Evolutionary conservation across 192 early-diverging fungal genomes (phyloP), one percentile per base, ranked within the genome.

Genomic region (Rhizophagus clarus): DNA sequence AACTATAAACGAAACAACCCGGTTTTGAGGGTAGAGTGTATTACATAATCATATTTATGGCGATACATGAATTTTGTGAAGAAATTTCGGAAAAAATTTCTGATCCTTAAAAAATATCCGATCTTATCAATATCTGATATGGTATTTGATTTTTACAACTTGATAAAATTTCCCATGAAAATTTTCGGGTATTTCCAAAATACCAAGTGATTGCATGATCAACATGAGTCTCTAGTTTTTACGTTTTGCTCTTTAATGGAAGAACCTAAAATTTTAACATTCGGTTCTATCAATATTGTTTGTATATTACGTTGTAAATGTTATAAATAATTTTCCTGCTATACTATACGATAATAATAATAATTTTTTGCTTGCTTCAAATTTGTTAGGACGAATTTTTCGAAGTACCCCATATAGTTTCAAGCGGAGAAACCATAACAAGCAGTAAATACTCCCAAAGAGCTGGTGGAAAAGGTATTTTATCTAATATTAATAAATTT

Each of bases 261-360:
- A n/a, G 73, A 69, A 31, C 73, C 85, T 45, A 89, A 85, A 75
- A 82, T 91, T 24, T 85, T 91, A n/a, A 85, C 86, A 67, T 91
- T 93, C 77, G 95, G 94, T 20, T 94, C 94, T 15, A 86, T 94
- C 61, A 96, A 95, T 85, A 90, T 93, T 64, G 85, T 82, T 29
- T 74, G 76, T 77, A 80, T 17, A 9, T 11, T 42, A 34, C 31
- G n/a, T 31, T 34, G 28, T 49, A 32, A 17, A 14, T 14, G 1
- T 71, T 29, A 31, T 12, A 45, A 22, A 28, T 29, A 61, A 10
- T 56, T 40, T n/a, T n/a, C n/a, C n/a, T n/a, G n/a, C n/a, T n/a
- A n/a, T n/a, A n/a, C 31, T 26, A 17, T 8, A 28, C 29, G 37
- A 32, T 60, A 74, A 40, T 11, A n/a, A 37, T 42, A 14, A 26